Conservation (phyloP, 257 asterid genomes). For the Lycium barbarum region DNA sequence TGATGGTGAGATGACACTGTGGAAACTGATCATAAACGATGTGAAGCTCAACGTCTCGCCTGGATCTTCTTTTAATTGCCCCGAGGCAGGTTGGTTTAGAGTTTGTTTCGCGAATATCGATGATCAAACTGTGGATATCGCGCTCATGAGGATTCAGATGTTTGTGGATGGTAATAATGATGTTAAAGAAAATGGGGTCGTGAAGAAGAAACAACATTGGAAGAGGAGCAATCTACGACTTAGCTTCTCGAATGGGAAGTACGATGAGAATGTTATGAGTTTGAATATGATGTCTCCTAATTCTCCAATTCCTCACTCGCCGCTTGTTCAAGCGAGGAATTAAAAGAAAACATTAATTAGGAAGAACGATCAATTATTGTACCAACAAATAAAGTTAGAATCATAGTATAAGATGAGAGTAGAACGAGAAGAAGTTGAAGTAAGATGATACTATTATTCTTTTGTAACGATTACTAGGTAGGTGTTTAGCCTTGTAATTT, state of each 20-base stretch:
- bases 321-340: constrained; percentile 44
- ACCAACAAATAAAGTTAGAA: background rate
- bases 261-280: constrained; percentile 40
- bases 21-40: constrained; percentile 57
- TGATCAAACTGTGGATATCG: constrained; percentile 55
- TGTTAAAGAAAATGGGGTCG: background rate
- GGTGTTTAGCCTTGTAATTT: no score
- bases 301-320: constrained; percentile 54
- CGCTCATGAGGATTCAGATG: constrained; percentile 56
- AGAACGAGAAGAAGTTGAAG: background rate
- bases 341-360: background rate
- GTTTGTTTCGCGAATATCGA: constrained; percentile 88
- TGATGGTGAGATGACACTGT: constrained; percentile 63
- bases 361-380: background rate
- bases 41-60: constrained; percentile 85
- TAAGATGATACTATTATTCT: background rate
- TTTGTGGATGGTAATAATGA: constrained; percentile 39
- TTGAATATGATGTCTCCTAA: constrained; percentile 43
- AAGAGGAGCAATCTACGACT: constrained; percentile 50
- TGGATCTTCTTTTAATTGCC: constrained; percentile 73
- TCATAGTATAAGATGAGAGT: background rate
- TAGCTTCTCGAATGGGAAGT: constrained; percentile 38
- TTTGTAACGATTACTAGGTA: background rate
- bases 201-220: constrained; percentile 27
- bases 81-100: constrained; percentile 88